Base-by-base conservation (phyloP, 768 basidiomycete genomes). In the Phaeotremella fagi region DNA sequence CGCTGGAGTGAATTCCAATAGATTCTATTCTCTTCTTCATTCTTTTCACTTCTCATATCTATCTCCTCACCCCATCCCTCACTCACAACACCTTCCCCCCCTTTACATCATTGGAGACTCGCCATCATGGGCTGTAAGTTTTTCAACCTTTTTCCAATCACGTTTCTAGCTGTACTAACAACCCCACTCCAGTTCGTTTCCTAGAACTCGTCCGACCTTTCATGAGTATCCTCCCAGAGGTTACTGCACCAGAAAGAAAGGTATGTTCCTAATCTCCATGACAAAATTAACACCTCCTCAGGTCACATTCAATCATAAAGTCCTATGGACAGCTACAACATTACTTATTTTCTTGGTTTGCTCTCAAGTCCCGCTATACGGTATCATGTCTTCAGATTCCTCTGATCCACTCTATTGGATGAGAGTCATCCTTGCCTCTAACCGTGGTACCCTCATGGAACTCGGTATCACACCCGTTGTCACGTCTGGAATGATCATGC, bases 401-500 rank as follows among this genome's bases (percentile, higher is more conserved):
- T 90, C 90, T 50, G 94, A 99, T 79, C 95, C 95, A 14, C 84
- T 99, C 37, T 97, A 95, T 80, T 98, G 94, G 95, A 91, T 97
- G 87, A 88, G 94, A 77, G 94, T 94, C 79, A 98, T 99, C 78
- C 83, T 99, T 56, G 94, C 95, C 22, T 95, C 90, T 5, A 98
- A 98, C 79, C 83, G 94, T 55, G 95, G 95, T 60, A 98, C 95
- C 1, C 85, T 98, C 57, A 99, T 99, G 95, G 95, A 99, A 77
- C 84, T 99, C 57, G 94, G 95, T 55, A 98, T 98, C 66, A 92
- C 85, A 25, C 95, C 95, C 35, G 95, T 98, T 71, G 83, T 98
- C 74, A 99, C 95, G 9, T 88, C 87, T 47, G 95, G 95, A 69
- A 98, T 97, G 94, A 99, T 97, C 76, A 98, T 99, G 89, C 95